Evolutionary conservation across 805 yeast species (phyloP).

Genomic region (Brettanomyces custersianus): DNA sequence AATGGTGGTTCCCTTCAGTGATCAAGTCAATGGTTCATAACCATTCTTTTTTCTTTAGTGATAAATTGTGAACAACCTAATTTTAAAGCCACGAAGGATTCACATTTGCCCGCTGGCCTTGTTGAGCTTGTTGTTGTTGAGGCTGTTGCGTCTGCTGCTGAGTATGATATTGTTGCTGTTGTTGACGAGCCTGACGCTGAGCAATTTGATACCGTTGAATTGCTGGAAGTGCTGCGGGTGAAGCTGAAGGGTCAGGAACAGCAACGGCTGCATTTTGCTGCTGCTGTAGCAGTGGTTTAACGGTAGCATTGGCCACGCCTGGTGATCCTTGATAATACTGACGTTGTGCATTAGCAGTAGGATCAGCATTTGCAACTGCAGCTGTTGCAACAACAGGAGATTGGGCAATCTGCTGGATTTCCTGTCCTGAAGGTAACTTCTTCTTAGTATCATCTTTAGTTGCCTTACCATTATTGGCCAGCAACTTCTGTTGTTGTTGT

Average conservation of each 20-base stretch:
- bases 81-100: slow-evolving; percentile 23
- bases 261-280: slow-evolving; percentile 22
- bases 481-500: slow-evolving; percentile 15
- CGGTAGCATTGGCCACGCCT: slow-evolving; percentile 1
- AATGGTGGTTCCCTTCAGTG: too few relatives aligned
- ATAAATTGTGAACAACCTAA: neutral
- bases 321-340: slow-evolving; percentile 2
- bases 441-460: slow-evolving; percentile 10
- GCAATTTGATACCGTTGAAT: slow-evolving; percentile 5
- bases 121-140: slow-evolving; percentile 12
- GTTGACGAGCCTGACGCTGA: slow-evolving; percentile 12
- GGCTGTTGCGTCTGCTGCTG: slow-evolving; percentile 20
- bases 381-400: too few relatives aligned
- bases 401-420: slow-evolving; percentile 1
- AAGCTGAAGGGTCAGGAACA: slow-evolving; percentile 22
- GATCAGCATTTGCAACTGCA: too few relatives aligned
- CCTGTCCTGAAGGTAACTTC: slow-evolving; percentile 2
- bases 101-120: slow-evolving; percentile 10
- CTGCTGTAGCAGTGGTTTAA: slow-evolving; percentile 24
- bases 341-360: too few relatives aligned
- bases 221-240: slow-evolving; percentile 5
- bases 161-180: slow-evolving; percentile 9
- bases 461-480: slow-evolving; percentile 11
- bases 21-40: too few relatives aligned
- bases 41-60: too few relatives aligned